Percentiles rank a stretch among this genome's conserved stretches.
These are phyloP conservation scores for Neofusicoccum ribis DNA, from an alignment of 2,329 filamentous ascomycete species.

Conservation along the genomic window DNA sequence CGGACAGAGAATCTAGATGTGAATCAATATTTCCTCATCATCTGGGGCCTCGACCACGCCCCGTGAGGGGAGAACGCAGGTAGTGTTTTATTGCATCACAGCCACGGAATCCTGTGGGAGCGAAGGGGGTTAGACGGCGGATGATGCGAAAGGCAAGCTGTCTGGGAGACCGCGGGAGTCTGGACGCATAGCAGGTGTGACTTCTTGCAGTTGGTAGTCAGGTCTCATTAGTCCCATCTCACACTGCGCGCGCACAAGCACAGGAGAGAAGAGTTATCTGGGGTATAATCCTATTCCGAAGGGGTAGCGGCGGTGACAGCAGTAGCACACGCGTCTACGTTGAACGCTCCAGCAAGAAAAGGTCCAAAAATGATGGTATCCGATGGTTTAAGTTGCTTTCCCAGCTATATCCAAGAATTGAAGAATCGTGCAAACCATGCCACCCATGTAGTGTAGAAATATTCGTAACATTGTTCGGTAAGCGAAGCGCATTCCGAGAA, in stretches of 20 bases:
- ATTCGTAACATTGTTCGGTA: slow-evolving; percentile 8
- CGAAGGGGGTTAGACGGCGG: neutral
- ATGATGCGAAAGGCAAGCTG: too few relatives aligned
- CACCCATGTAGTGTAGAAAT: neutral
- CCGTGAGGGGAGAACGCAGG: neutral
- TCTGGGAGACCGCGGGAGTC: neutral
- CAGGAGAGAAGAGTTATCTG: neutral
- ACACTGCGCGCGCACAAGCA: too few relatives aligned
- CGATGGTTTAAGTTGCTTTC: slow-evolving; percentile 1
- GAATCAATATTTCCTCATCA: neutral
- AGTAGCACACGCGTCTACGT: neutral
- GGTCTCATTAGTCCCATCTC: too few relatives aligned
- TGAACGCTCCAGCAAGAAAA: neutral
- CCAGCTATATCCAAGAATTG: neutral
- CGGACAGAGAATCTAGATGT: neutral
- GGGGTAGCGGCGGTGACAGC: too few relatives aligned
- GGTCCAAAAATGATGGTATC: neutral
- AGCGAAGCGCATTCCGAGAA: neutral
- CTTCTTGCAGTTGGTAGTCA: too few relatives aligned
- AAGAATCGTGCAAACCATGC: neutral
- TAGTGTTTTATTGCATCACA: neutral
- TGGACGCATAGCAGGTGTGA: neutral
- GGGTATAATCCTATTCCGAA: neutral
- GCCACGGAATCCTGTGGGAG: neutral
- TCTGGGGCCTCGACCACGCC: too few relatives aligned